Conservation (phyloP, 2,329 filamentous ascomycete genomes). For the Dichotomopilus funicola region DNA sequence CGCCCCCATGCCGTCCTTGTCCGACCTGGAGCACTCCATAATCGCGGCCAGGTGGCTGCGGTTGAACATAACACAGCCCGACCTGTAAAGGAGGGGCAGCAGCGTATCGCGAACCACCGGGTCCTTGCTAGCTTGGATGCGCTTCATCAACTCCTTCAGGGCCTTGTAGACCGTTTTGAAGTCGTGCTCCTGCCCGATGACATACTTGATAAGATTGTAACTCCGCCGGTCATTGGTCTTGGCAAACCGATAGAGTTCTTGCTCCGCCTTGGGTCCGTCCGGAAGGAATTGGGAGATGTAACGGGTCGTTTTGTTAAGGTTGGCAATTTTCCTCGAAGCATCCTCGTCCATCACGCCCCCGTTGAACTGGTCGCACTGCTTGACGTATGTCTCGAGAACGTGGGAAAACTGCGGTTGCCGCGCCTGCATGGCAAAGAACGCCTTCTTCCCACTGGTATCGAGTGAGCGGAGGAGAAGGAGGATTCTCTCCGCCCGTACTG, state of each 20-base stretch:
- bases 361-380: slow-evolving; percentile 83
- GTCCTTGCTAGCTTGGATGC: slow-evolving; percentile 62
- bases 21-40: slow-evolving; percentile 77
- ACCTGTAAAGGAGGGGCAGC: slow-evolving; percentile 74
- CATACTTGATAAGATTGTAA: slow-evolving; percentile 83
- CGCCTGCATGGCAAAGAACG: slow-evolving; percentile 80
- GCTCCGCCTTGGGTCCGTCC: slow-evolving; percentile 62
- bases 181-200: slow-evolving; percentile 78
- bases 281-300: slow-evolving; percentile 70
- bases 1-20: slow-evolving; percentile 69
- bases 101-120: slow-evolving; percentile 70
- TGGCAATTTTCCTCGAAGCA: slow-evolving; percentile 60
- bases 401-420: slow-evolving; percentile 69
- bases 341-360: slow-evolving; percentile 74
- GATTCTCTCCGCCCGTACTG: slow-evolving; percentile 76
- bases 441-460: slow-evolving; percentile 70
- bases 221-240: slow-evolving; percentile 83
- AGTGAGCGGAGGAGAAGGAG: slow-evolving; percentile 74
- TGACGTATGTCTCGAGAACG: slow-evolving; percentile 68
- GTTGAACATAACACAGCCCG: slow-evolving; percentile 83
- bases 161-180: slow-evolving; percentile 87
- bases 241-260: slow-evolving; percentile 83
- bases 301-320: slow-evolving; percentile 65
- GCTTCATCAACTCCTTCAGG: slow-evolving; percentile 81
- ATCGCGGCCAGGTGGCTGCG: slow-evolving; percentile 88